A percentile compares a stretch with the other conserved stretches of the same genome.
These are phyloP conservation scores for Bipolaris victoriae DNA, from an alignment of 2,329 filamentous ascomycete species.

Conservation along the genomic window DNA sequence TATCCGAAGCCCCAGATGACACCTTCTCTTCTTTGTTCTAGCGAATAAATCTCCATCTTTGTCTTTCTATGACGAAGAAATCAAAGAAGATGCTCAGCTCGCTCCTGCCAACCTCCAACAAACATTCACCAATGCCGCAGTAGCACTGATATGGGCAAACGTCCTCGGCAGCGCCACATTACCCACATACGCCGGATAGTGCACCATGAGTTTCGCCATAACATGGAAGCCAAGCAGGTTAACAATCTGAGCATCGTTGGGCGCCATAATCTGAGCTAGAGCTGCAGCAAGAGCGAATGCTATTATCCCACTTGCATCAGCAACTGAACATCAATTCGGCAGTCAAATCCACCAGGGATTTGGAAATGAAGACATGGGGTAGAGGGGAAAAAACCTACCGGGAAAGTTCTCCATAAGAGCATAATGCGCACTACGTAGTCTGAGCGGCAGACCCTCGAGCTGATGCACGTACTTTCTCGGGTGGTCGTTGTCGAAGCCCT, in stretches of 20 bases:
- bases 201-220: constrained; percentile 30
- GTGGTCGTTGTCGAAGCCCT: constrained; percentile 24
- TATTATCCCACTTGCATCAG: neutral
- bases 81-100: neutral
- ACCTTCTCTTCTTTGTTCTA: no score
- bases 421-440: constrained; percentile 30
- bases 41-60: neutral
- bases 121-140: constrained; percentile 30
- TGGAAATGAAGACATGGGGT: neutral
- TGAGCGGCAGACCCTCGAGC: constrained; percentile 24
- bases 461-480: constrained; percentile 23
- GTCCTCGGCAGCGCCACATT: constrained; percentile 27
- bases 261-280: constrained; percentile 29
- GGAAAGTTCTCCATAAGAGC: constrained; percentile 35
- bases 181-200: constrained; percentile 29
- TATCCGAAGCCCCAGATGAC: no score
- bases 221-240: constrained; percentile 31
- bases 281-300: constrained; percentile 30
- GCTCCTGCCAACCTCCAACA: constrained; percentile 31
- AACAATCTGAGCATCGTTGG: constrained; percentile 29
- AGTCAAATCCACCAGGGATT: neutral
- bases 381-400: constrained; percentile 8
- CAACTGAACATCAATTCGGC: neutral
- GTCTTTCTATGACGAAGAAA: no score
- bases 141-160: constrained; percentile 27